Conservation (phyloP, 306 rosid species). For the Medicago ruthenica region DNA sequence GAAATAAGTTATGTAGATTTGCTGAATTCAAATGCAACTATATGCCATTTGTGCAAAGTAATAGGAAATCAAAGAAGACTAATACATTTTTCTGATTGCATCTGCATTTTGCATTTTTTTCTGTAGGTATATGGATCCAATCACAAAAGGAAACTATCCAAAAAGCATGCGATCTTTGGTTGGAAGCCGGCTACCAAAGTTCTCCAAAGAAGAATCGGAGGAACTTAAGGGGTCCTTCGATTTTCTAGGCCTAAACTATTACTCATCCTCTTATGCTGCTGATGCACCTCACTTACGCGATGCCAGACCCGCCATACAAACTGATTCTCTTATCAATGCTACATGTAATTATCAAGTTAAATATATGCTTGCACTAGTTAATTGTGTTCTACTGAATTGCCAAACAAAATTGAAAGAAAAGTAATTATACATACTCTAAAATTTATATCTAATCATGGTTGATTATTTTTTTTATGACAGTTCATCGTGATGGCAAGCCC, state of each 20-base stretch:
- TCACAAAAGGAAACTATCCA: slow-evolving; percentile 49
- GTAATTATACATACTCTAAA: neutral
- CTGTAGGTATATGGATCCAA: slow-evolving; percentile 48
- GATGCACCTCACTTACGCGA: slow-evolving; percentile 41
- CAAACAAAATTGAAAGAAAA: slow-evolving; percentile 14
- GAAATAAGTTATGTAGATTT: no score
- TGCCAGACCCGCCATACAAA: slow-evolving; percentile 42
- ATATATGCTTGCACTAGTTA: slow-evolving; percentile 16
- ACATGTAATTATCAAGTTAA: slow-evolving; percentile 45
- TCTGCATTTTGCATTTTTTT: slow-evolving; percentile 30
- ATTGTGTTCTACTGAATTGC: slow-evolving; percentile 15
- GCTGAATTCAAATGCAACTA: slow-evolving; percentile 19
- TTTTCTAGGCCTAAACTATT: slow-evolving; percentile 53
- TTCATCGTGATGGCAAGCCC: slow-evolving; percentile 38
- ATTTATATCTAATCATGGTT: neutral
- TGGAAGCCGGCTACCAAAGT: slow-evolving; percentile 41
- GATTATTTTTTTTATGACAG: slow-evolving; percentile 32
- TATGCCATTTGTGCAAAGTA: neutral
- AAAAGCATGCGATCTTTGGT: slow-evolving; percentile 49
- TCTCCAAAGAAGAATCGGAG: slow-evolving; percentile 43
- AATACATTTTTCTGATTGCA: neutral
- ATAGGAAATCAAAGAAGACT: no score
- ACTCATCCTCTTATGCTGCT: slow-evolving; percentile 48
- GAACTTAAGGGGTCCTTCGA: slow-evolving; percentile 48
- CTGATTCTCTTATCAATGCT: slow-evolving; percentile 48